Conservation (phyloP, 768 basidiomycete genomes). For the Chalciporus sphaerocephalus region DNA sequence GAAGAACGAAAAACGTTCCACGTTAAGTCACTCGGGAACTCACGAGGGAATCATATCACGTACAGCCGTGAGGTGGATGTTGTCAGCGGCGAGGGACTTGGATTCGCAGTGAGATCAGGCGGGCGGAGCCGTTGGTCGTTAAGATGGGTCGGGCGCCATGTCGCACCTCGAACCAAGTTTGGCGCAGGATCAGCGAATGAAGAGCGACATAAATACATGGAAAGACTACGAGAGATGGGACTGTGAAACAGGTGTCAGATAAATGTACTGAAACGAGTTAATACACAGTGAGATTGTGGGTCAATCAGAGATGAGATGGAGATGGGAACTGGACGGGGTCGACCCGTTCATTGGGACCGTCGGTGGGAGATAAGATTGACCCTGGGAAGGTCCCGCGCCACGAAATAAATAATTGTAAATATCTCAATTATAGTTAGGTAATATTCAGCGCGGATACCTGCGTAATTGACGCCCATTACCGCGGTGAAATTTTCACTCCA, state of each 20-base stretch:
- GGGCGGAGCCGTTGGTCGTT: neutral
- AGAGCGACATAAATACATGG: slow-evolving; percentile 15
- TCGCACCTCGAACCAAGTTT: neutral
- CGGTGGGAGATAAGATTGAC: slow-evolving; percentile 32
- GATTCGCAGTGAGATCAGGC: neutral
- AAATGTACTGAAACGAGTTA: slow-evolving; percentile 1
- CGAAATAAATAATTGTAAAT: slow-evolving; percentile 23
- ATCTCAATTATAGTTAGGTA: slow-evolving; percentile 15
- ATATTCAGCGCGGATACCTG: slow-evolving; percentile 28
- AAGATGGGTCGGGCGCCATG: neutral
- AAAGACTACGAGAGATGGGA: neutral
- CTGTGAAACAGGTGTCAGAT: neutral
- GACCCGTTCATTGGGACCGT: neutral
- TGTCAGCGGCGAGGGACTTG: slow-evolving; percentile 3
- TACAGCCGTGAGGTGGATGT: slow-evolving; percentile 19
- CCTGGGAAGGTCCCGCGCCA: slow-evolving; percentile 26
- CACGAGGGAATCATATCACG: slow-evolving; percentile 16
- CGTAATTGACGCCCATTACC: slow-evolving; percentile 24
- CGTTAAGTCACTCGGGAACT: slow-evolving; percentile 9
- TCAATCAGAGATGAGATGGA: slow-evolving; percentile 4
- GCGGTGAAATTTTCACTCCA: slow-evolving; percentile 25
- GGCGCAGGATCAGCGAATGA: neutral
- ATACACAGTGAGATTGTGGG: slow-evolving; percentile 3
- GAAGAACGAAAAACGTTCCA: slow-evolving; percentile 20
- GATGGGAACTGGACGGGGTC: slow-evolving; percentile 14